These are phyloP conservation scores for Cryptosporidium muris DNA, from an alignment of 169 alveolate species.

Conservation along the genomic window DNA sequence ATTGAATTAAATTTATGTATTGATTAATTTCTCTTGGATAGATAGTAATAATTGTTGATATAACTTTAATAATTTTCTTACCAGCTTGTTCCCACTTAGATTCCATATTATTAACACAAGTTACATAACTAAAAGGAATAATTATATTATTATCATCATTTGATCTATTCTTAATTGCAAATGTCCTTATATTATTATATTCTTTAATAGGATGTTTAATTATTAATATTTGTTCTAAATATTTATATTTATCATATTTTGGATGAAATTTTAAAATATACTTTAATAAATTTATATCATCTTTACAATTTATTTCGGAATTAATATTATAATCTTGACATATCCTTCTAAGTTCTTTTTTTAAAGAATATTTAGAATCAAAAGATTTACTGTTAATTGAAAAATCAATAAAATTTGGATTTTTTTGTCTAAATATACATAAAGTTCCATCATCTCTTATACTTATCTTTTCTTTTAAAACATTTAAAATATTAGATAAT, in stretches of 20 bases:
- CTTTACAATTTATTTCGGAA: slow-evolving; percentile 7
- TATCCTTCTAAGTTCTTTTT: slow-evolving; percentile 42
- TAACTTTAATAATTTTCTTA: slow-evolving; percentile 12
- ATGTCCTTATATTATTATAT: slow-evolving; percentile 41
- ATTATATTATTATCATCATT: neutral
- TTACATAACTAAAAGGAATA: slow-evolving; percentile 39
- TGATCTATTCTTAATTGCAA: slow-evolving; percentile 14
- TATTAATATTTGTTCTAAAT: slow-evolving; percentile 1
- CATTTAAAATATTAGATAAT: slow-evolving; percentile 2
- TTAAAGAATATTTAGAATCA: slow-evolving; percentile 23
- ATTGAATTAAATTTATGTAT: slow-evolving; percentile 28
- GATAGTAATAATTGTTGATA: slow-evolving; percentile 20
- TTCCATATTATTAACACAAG: slow-evolving; percentile 32
- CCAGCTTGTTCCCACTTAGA: slow-evolving; percentile 66
- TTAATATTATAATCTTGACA: slow-evolving; percentile 7
- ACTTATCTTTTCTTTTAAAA: slow-evolving; percentile 18
- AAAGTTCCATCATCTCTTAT: slow-evolving; percentile 58
- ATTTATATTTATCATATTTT: slow-evolving; percentile 1
- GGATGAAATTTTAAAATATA: slow-evolving; percentile 27
- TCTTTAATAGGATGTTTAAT: slow-evolving; percentile 55
- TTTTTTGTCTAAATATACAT: neutral
- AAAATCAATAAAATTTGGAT: neutral
- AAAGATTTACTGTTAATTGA: slow-evolving; percentile 1
- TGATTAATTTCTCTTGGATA: slow-evolving; percentile 34
- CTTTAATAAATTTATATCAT: slow-evolving; percentile 11